Evolutionary conservation across 768 basidiomycete genomes (phyloP), one percentile per base, ranked within the genome.

Genomic region (Lactarius deliciosus): DNA sequence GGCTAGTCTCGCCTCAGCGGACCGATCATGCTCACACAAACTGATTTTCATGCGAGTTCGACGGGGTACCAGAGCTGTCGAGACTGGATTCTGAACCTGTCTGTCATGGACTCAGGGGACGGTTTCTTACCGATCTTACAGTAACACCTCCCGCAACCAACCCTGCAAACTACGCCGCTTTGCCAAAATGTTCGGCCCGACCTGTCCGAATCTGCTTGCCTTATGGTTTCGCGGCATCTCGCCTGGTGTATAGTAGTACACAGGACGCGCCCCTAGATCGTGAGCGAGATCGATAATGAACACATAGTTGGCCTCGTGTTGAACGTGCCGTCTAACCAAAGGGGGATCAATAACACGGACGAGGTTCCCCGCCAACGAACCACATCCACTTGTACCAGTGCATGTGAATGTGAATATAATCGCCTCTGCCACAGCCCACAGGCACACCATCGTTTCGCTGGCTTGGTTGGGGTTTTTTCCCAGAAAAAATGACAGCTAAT

Each of bases 211-310:
- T 11, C n/a, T 10, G 45, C n/a, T 47, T 22, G 47, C 47, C 47
- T 50, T 25, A 47, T 25, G 47, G 47, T 50, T 25, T 25, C 32
- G 32, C 32, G 32, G 32, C 32, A 32, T 47, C n/a, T 47, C 10
- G 5, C 50, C 22, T 25, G 50, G 25, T 25, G 50, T 16, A 25
- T 22, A 22, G 47, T 22, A 11, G 50, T 6, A 53, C 25, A 13
- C 47, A 50, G 47, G 47, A 50, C 47, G 47, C 8, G 47, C 41
- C 50, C 50, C 50, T 53, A 53, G 50, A 53, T 53, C 50, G 25
- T 28, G 22, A 25, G n/a, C 22, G 15, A 53, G 50, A 53, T 53
- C 50, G 13, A 53, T 9, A 28, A 25, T 53, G 50, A 28, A 5
- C 50, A 11, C 22, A 16, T 6, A 2, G 13, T 53, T 53, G 50